These are phyloP conservation scores for Fraxinus greggii DNA, from an alignment of 305 asterid species.

Conservation along the genomic window DNA sequence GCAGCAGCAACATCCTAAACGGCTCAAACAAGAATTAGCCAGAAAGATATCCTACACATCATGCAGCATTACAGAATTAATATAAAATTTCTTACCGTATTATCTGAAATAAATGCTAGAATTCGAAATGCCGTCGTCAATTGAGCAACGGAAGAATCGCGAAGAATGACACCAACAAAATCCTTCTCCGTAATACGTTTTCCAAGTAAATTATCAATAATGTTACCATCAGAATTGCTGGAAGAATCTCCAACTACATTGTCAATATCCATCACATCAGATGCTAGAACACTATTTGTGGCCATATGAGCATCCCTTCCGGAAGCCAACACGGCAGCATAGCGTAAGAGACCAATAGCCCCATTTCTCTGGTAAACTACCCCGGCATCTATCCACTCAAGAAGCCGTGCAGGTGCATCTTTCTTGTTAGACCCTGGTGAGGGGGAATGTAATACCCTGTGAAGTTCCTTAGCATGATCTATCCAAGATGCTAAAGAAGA, in stretches of 20 bases:
- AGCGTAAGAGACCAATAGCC: slow-evolving; percentile 64
- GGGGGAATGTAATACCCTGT: slow-evolving; percentile 68
- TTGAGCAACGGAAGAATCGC: slow-evolving; percentile 85
- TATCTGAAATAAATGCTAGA: slow-evolving; percentile 84
- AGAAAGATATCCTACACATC: slow-evolving; percentile 19
- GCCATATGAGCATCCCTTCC: slow-evolving; percentile 96
- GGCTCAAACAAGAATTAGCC: slow-evolving; percentile 34
- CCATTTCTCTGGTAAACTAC: slow-evolving; percentile 94
- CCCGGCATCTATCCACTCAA: slow-evolving; percentile 98
- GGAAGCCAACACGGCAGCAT: slow-evolving; percentile 81
- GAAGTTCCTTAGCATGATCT: slow-evolving; percentile 80
- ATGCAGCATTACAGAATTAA: slow-evolving; percentile 2
- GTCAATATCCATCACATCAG: slow-evolving; percentile 93
- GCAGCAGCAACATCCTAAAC: slow-evolving; percentile 79
- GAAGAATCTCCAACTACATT: slow-evolving; percentile 84
- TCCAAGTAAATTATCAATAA: slow-evolving; percentile 81
- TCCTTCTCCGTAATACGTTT: slow-evolving; percentile 92
- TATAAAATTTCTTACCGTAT: slow-evolving; percentile 49
- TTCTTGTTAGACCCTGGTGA: slow-evolving; percentile 80
- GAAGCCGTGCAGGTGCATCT: slow-evolving; percentile 91
- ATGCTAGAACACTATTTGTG: slow-evolving; percentile 77
- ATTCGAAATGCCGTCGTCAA: slow-evolving; percentile 89
- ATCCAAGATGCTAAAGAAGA: slow-evolving; percentile 82
- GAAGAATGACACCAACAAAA: slow-evolving; percentile 82
- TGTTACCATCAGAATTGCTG: slow-evolving; percentile 67